Base-by-base conservation (phyloP, 2,329 filamentous ascomycete species). In the Colletotrichum trifolii region DNA sequence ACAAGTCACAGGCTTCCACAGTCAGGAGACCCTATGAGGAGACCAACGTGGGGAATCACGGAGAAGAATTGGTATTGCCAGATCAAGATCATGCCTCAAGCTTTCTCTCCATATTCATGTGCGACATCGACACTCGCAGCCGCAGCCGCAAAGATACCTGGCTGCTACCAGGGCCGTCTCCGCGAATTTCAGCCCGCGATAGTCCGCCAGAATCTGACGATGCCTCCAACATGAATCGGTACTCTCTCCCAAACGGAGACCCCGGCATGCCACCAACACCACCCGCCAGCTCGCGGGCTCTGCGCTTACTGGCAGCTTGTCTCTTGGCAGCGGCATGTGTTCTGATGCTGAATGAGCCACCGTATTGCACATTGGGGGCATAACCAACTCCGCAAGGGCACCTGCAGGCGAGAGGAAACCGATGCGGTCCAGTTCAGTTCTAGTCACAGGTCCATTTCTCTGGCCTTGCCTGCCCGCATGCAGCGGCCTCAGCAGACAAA, bases 401-500 rank as follows among this genome's bases (percentile, higher is more conserved):
- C 47, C 62, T 65, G 62, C 62, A 56, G 12, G 52, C 42, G 15
- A 47, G 58, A 33, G 62, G 58, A 61, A 50, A 8, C 45, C 46
- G 47, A 65, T 62, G 62, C 62, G 56, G 42, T 52, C 38, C 52
- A 65, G 43, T 53, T 62, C 62, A 65, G 62, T 58, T 52, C 35
- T 17, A 39, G 35, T 53, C 40, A 17, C 45, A 50, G 47, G 45
- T 15, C 46, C 43, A 15, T 56, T 65, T 65, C n/a, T 25, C 15
- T 47, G 47, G 47, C 46, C 40, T 34, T 33, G 25, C 35, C 48
- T 33, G 55, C 33, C 58, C 62, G 58, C 52, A 56, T 65, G 62
- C 62, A 65, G 58, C 58, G 53, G 47, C 53, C 58, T 62, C 58
- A 55, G 57, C 62, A 65, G 45, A 65, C 58, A 65, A 52, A 56